A percentile compares a stretch with the other conserved stretches of the same genome.
phyloP scores from a whole-genome alignment of 805 yeast species.

The Candida dajiaensis region DNA sequence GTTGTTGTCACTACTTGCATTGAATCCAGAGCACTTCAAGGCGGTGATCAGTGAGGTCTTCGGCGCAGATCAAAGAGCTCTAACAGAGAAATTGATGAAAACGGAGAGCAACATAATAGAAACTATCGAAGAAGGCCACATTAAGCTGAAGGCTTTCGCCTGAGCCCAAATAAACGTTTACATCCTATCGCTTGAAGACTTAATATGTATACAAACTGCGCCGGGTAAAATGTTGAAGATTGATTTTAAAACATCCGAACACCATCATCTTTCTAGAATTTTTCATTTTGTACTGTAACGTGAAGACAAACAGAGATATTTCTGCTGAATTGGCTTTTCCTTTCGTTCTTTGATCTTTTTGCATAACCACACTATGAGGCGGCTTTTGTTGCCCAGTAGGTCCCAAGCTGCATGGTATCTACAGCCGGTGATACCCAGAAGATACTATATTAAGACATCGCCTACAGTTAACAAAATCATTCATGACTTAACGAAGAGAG shows the following conservation, averaged over 20 bases:
- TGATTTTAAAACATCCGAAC: background rate
- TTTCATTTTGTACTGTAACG: background rate
- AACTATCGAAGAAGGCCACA: constrained; percentile 29
- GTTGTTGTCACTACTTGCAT: constrained; percentile 39
- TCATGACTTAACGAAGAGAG: background rate
- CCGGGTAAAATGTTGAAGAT: background rate
- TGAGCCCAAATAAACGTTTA: too few species aligned
- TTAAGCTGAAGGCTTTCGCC: constrained; percentile 46
- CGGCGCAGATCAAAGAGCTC: constrained; percentile 32
- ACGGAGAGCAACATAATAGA: constrained; percentile 19
- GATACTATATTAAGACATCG: background rate
- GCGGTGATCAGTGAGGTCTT: constrained; percentile 34
- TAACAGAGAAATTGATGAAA: constrained; percentile 40
- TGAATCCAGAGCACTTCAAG: constrained; percentile 45
- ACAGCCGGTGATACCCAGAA: background rate
- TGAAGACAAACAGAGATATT: background rate
- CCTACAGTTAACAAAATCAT: background rate
- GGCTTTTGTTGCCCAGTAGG: background rate
- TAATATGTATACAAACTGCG: background rate
- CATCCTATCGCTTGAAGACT: too few species aligned
- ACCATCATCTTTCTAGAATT: background rate
- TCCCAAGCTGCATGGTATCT: background rate
- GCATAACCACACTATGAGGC: background rate
- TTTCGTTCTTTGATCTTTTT: too few species aligned
- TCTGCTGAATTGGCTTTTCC: background rate